These are phyloP conservation scores for Candida pseudoviswanathii DNA, from an alignment of 1,139 yeast genomes.

Conservation along the genomic window DNA sequence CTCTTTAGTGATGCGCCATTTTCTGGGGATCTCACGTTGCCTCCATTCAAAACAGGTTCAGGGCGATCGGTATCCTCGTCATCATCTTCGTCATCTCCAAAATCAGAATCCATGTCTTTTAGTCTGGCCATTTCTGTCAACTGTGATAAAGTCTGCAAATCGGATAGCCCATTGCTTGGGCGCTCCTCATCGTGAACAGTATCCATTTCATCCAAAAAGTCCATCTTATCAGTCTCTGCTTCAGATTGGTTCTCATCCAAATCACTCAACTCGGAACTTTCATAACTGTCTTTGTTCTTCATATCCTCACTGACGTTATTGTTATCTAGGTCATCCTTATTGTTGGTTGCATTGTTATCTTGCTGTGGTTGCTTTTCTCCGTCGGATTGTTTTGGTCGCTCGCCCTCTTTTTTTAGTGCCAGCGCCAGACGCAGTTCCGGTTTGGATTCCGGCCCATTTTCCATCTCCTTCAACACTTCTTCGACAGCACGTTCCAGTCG, in stretches of 20 bases:
- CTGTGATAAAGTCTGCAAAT: slow-evolving; percentile 41
- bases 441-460: not conserved
- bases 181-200: slow-evolving; percentile 13
- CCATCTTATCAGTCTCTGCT: slow-evolving; percentile 81
- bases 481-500: not conserved
- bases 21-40: slow-evolving; percentile 7
- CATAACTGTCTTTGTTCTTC: slow-evolving; percentile 28
- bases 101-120: slow-evolving; percentile 36
- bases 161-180: slow-evolving; percentile 25
- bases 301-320: slow-evolving; percentile 2
- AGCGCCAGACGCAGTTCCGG: not conserved
- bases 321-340: not conserved
- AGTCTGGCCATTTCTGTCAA: slow-evolving; percentile 46
- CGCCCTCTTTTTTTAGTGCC: not conserved
- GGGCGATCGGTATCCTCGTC: slow-evolving; percentile 6
- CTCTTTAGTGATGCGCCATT: slow-evolving; percentile 5
- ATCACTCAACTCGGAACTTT: slow-evolving; percentile 55
- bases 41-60: slow-evolving; percentile 2
- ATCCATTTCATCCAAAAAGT: slow-evolving; percentile 41
- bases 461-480: slow-evolving; percentile 2
- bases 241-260: slow-evolving; percentile 69
- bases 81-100: slow-evolving; percentile 18
- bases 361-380: not conserved
- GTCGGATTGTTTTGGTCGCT: slow-evolving; percentile 3
- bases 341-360: slow-evolving; percentile 4